Conservation (phyloP, 2,329 filamentous ascomycete genomes). For the Colletotrichum sp. region DNA sequence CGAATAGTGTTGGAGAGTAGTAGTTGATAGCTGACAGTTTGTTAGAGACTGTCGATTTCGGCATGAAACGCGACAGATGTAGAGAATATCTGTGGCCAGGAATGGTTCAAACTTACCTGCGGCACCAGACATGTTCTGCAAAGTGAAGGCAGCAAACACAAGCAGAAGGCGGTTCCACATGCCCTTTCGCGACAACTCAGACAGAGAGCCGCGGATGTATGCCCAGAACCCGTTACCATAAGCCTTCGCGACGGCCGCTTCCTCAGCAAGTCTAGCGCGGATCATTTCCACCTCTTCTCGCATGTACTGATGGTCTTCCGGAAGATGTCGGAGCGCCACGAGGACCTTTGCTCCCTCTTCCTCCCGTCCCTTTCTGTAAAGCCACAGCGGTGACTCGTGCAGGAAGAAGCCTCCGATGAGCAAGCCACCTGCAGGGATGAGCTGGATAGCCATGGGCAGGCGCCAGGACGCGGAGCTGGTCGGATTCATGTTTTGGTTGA, state of each 20-base stretch:
- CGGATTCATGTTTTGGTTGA: slow-evolving; percentile 42
- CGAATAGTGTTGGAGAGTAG: slow-evolving; percentile 45
- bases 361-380: slow-evolving; percentile 23
- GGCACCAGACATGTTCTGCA: slow-evolving; percentile 46
- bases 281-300: slow-evolving; percentile 55
- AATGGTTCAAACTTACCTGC: slow-evolving; percentile 28
- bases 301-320: slow-evolving; percentile 44
- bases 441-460: slow-evolving; percentile 53
- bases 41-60: slow-evolving; percentile 4
- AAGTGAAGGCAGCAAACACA: slow-evolving; percentile 40
- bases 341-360: slow-evolving; percentile 37
- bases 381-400: slow-evolving; percentile 26
- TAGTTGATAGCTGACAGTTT: slow-evolving; percentile 43
- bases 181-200: slow-evolving; percentile 39
- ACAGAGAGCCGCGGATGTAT: slow-evolving; percentile 36
- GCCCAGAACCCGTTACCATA: slow-evolving; percentile 38
- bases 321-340: slow-evolving; percentile 48
- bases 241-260: slow-evolving; percentile 32
- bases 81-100: background rate
- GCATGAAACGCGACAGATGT: background rate
- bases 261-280: slow-evolving; percentile 36
- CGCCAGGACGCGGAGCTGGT: slow-evolving; percentile 44
- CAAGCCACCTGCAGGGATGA: slow-evolving; percentile 47
- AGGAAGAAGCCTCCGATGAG: slow-evolving; percentile 49
- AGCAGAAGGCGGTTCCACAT: slow-evolving; percentile 45